Conservation (phyloP, 495 filamentous ascomycete genomes). For the Friedmanniomyces simplex region DNA sequence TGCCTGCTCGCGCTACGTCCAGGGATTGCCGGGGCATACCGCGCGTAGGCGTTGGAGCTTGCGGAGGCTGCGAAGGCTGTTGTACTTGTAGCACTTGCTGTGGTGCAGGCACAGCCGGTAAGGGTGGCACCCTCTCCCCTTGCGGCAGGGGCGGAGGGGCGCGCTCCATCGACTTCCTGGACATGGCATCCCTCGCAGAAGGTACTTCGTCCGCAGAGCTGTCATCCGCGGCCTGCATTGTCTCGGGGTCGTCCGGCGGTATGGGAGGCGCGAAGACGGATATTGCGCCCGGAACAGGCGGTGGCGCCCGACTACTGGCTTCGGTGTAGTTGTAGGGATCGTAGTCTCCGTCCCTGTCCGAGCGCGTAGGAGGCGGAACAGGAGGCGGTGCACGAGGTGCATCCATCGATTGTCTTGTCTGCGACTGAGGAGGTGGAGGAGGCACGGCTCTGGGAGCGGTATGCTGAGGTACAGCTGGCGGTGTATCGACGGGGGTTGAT, state of each 20-base stretch:
- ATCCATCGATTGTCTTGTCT: conserved; percentile 29
- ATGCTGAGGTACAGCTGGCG: conserved; percentile 6
- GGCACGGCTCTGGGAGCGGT: conserved; percentile 29
- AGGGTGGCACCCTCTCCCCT: conserved; percentile 14
- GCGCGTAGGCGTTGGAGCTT: background rate
- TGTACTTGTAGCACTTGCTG: background rate
- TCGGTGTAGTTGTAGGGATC: conserved; percentile 31
- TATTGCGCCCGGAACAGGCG: conserved; percentile 15
- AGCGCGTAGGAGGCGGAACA: conserved; percentile 21
- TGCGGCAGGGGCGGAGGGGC: conserved; percentile 25
- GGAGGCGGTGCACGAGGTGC: conserved; percentile 30
- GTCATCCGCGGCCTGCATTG: conserved; percentile 5
- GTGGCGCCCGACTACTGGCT: conserved; percentile 12
- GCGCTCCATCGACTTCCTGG: conserved; percentile 30
- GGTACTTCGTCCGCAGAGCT: conserved; percentile 30
- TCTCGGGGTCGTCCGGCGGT: conserved; percentile 13
- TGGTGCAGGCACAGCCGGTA: conserved; percentile 8
- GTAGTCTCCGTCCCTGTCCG: conserved; percentile 28
- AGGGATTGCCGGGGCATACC: conserved; percentile 51
- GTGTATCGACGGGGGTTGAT: conserved; percentile 33
- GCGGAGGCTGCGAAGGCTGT: conserved; percentile 8
- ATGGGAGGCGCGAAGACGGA: conserved; percentile 15
- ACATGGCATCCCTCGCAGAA: conserved; percentile 22
- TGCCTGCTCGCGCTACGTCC: conserved; percentile 50
- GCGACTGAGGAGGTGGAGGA: conserved; percentile 26